Conservation (phyloP, 73 alveolate species). For the Symbiodinium natans region DNA sequence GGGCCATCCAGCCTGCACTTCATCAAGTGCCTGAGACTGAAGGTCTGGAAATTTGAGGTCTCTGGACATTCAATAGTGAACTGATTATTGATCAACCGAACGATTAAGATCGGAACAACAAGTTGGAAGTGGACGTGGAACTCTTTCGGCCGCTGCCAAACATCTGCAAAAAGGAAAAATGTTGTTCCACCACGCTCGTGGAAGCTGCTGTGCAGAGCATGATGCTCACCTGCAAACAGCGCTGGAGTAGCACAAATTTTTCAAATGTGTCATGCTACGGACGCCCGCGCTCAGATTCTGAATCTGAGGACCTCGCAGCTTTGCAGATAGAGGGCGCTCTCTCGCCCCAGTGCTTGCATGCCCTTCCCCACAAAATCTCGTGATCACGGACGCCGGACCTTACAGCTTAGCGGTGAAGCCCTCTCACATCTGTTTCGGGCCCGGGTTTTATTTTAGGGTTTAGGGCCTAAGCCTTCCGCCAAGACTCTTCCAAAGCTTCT, state of each 20-base stretch:
- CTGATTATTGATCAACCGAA: background rate
- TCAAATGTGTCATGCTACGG: too few relatives aligned
- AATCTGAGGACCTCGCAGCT: background rate
- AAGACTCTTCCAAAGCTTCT: background rate
- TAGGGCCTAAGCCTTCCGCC: too few relatives aligned
- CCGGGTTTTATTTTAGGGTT: too few relatives aligned
- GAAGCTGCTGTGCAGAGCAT: slow-evolving; percentile 30
- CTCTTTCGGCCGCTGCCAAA: background rate
- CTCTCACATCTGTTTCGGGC: too few relatives aligned
- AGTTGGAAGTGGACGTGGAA: background rate
- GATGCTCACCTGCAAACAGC: background rate
- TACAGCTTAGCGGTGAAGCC: too few relatives aligned
- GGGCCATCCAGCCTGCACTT: slow-evolving; percentile 38
- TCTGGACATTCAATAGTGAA: background rate
- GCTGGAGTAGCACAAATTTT: too few relatives aligned
- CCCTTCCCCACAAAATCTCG: slow-evolving; percentile 2
- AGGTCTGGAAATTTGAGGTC: background rate
- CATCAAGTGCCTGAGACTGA: slow-evolving; percentile 8
- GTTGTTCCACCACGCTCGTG: background rate
- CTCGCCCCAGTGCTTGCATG: slow-evolving; percentile 2
- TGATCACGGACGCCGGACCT: slow-evolving; percentile 28
- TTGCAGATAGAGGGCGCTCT: background rate
- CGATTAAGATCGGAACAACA: background rate
- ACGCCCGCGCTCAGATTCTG: too few relatives aligned
- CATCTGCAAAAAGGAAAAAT: slow-evolving; percentile 1